These are phyloP conservation scores for Fusarium sp. DNA, from an alignment of 2,329 filamentous ascomycete genomes.

Conservation along the genomic window DNA sequence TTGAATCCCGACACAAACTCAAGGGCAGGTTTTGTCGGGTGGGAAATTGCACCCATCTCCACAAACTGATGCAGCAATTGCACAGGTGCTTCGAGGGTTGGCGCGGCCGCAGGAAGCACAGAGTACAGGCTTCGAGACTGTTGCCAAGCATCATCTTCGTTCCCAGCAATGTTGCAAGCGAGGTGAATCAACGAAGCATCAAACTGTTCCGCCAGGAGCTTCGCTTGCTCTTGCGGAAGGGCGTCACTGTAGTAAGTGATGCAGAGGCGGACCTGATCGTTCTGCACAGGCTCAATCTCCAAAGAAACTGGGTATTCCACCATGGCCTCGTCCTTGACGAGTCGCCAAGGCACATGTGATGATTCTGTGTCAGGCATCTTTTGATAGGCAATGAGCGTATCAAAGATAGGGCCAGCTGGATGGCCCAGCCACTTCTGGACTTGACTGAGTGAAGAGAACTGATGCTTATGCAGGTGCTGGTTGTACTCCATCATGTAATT, in stretches of 20 bases:
- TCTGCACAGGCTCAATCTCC: slow-evolving; percentile 72
- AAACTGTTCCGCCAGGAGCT: slow-evolving; percentile 75
- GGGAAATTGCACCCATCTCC: slow-evolving; percentile 66
- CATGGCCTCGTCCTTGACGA: slow-evolving; percentile 72
- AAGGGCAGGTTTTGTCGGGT: slow-evolving; percentile 73
- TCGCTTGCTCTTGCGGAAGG: slow-evolving; percentile 75
- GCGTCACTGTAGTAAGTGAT: slow-evolving; percentile 73
- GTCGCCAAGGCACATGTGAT: slow-evolving; percentile 61
- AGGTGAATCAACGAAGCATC: slow-evolving; percentile 73
- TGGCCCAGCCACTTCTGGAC: slow-evolving; percentile 79
- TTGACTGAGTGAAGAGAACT: slow-evolving; percentile 75
- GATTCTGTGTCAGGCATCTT: slow-evolving; percentile 56
- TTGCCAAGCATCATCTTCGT: slow-evolving; percentile 52
- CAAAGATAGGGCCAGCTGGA: slow-evolving; percentile 76
- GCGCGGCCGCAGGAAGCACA: slow-evolving; percentile 69
- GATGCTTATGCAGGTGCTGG: slow-evolving; percentile 71
- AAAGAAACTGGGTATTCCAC: slow-evolving; percentile 85
- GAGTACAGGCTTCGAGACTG: slow-evolving; percentile 64
- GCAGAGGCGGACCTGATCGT: slow-evolving; percentile 66
- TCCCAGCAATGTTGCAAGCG: slow-evolving; percentile 58
- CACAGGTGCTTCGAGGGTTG: slow-evolving; percentile 66
- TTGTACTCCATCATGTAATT: slow-evolving; percentile 73
- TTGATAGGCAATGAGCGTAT: slow-evolving; percentile 88
- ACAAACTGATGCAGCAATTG: slow-evolving; percentile 81
- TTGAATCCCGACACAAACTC: slow-evolving; percentile 76